Evolutionary conservation across 2,329 filamentous ascomycete genomes (phyloP).

Genomic region (Hymenoscyphus infarciens): DNA sequence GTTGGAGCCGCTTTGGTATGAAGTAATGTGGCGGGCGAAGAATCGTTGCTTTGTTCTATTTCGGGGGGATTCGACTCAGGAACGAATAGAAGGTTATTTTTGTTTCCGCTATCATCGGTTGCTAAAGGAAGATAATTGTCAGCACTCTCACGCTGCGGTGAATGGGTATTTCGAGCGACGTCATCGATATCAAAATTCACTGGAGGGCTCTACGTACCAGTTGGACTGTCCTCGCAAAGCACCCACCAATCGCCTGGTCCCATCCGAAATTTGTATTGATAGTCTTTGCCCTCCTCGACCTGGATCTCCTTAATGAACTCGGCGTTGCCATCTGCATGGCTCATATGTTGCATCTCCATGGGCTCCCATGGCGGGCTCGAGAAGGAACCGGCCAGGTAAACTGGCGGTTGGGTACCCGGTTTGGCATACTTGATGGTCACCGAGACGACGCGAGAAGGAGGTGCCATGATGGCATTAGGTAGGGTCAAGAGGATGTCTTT

Average conservation of each 20-base stretch:
- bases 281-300: conserved; percentile 52
- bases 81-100: conserved; percentile 48
- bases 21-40: too few relatives aligned
- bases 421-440: conserved; percentile 53
- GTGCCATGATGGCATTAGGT: conserved; percentile 21
- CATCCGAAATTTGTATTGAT: conserved; percentile 73
- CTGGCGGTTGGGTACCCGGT: conserved; percentile 58
- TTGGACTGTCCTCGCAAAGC: conserved; percentile 58
- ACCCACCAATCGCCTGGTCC: conserved; percentile 68
- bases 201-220: conserved; percentile 44
- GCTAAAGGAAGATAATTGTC: conserved; percentile 35
- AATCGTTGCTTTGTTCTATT: too few relatives aligned
- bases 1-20: too few relatives aligned
- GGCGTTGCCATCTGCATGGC: conserved; percentile 50
- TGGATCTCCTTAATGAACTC: conserved; percentile 56
- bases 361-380: conserved; percentile 64
- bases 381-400: conserved; percentile 69
- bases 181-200: neutral
- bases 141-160: conserved; percentile 6
- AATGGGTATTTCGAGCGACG: neutral
- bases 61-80: conserved; percentile 14
- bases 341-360: conserved; percentile 59
- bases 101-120: conserved; percentile 49
- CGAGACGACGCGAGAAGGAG: conserved; percentile 9
- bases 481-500: neutral